phyloP scores from a whole-genome alignment of 129 eudicot genomes.

The Scalesia atractyloides region DNA sequence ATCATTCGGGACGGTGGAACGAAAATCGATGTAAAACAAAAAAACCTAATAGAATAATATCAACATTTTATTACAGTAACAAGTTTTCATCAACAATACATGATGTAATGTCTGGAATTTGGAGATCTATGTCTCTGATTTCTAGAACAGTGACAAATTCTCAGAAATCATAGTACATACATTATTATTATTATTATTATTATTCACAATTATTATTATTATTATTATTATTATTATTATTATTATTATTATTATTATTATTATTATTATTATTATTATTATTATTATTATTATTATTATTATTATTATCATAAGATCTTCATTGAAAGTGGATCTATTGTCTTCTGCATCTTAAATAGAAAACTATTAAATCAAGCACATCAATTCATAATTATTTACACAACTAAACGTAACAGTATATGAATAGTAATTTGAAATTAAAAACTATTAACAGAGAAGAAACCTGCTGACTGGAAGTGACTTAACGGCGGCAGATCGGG shows the following conservation, averaged over 20 bases:
- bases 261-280: conserved; percentile 33
- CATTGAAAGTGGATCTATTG: conserved; percentile 27
- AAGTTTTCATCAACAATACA: conserved; percentile 29
- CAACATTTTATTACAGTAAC: not conserved
- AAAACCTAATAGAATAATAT: conserved; percentile 15
- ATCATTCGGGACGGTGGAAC: conserved; percentile 4
- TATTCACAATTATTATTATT: conserved; percentile 14
- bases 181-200: conserved; percentile 37
- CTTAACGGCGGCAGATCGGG: not conserved
- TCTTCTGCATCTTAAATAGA: not conserved
- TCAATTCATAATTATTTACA: not conserved
- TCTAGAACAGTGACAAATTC: conserved; percentile 34
- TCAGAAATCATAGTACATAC: conserved; percentile 23
- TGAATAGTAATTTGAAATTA: not conserved
- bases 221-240: conserved; percentile 32
- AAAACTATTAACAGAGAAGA: not conserved
- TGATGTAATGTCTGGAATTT: conserved; percentile 32
- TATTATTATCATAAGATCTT: conserved; percentile 24
- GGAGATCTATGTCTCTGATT: conserved; percentile 42
- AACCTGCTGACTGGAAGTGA: not conserved
- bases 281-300: conserved; percentile 23
- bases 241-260: conserved; percentile 22
- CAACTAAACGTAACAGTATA: not conserved
- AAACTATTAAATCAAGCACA: not conserved
- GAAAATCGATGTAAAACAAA: conserved; percentile 28